Evolutionary conservation across 805 yeast species (phyloP), one percentile per base, ranked within the genome.

Genomic region (Lachancea lanzarotensis): DNA sequence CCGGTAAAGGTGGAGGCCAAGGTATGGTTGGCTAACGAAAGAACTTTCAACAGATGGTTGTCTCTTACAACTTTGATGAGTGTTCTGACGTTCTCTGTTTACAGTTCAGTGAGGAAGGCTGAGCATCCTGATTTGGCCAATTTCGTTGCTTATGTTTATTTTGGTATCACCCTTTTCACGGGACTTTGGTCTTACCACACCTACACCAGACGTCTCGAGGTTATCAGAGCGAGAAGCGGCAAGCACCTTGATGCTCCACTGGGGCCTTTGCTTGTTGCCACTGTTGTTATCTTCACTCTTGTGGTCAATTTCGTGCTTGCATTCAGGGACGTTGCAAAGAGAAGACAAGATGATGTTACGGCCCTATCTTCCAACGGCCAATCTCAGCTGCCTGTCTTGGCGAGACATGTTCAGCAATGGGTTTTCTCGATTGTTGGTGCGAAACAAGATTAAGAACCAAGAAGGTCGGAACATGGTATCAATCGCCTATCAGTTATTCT

Each of bases 21-120:
- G 62, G 98, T 93, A 12, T 93, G 98, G 97, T 74, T 93, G 52
- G 98, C 98, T 25, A 93, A 93, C 61, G 98, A 93, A 70, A 83
- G 98, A 65, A 93, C 98, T 3, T 91, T 90, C 70, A 83, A 87
- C 71, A 78, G 95, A 66, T 93, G 98, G 98, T 72, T 93, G 52
- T 89, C 84, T 50, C 91, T 91, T 18, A 84, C 95, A 12, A 79
- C 95, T 0, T 70, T 93, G 60, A 73, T 93, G 54, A 81, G 95
- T 17, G 81, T 90, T 0, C 69, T 93, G 56, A 88, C 98, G 0
- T 89, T 90, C 59, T 74, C 93, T 13, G 76, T 93, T 45, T 86
- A 86, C 69, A 77, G 81, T 34, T 82, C 95, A 10, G 84, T 87
- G 17, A 71, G 74, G 50, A 70, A 72, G 25, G 81, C 96, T 0